Percentiles rank a stretch among this genome's conserved stretches.
Conservation (phyloP, 2,329 filamentous ascomycete species). For the Cryphonectria radicalis region DNA sequence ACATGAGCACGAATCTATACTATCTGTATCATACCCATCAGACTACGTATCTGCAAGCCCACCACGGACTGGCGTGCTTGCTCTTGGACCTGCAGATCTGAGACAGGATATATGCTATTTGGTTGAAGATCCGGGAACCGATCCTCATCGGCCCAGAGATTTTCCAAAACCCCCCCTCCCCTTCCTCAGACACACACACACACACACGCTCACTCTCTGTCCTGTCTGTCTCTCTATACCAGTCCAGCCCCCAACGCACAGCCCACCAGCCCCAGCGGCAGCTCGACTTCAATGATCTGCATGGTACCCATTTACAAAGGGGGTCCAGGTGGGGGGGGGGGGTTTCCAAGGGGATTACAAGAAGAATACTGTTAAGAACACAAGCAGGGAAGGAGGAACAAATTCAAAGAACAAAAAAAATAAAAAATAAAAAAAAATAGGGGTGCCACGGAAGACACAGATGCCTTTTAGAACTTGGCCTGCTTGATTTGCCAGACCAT, state of each 20-base stretch:
- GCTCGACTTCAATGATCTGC: background rate
- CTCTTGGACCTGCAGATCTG: background rate
- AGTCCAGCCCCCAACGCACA: background rate
- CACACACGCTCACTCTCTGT: background rate
- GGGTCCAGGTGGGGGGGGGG: background rate
- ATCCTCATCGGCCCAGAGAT: conserved; percentile 1
- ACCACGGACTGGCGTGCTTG: background rate
- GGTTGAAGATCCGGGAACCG: background rate
- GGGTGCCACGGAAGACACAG: conserved; percentile 7
- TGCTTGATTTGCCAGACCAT: background rate
- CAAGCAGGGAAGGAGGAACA: too few species aligned
- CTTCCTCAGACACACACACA: background rate
- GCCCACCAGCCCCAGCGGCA: background rate
- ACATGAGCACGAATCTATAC: background rate
- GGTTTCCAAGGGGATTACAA: background rate
- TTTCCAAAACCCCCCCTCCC: background rate
- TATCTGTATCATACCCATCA: background rate
- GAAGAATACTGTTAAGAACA: background rate
- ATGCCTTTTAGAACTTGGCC: background rate
- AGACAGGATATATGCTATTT: background rate
- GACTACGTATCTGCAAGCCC: background rate
- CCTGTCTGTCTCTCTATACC: background rate
- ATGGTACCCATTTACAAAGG: background rate
- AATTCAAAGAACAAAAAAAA: background rate
- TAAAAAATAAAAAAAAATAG: background rate